Percentiles rank a stretch among this genome's conserved stretches.
These are phyloP conservation scores for Tuber umbilicatum DNA, from an alignment of 495 filamentous ascomycete genomes.

Conservation along the genomic window DNA sequence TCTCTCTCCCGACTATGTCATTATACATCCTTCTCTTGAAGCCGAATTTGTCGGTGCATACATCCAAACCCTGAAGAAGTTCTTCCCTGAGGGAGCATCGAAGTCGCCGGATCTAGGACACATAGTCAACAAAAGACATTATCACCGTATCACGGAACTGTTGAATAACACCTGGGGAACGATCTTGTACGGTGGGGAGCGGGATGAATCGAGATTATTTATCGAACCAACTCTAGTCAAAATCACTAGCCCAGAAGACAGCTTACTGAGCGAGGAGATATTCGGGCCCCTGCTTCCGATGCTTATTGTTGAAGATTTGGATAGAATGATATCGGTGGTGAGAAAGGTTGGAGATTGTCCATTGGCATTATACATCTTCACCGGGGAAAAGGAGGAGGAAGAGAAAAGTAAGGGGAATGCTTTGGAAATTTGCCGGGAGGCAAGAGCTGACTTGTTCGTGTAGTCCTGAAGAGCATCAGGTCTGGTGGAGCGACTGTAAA, in stretches of 20 bases:
- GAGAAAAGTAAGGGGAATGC: slow-evolving; percentile 45
- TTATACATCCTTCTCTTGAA: slow-evolving; percentile 71
- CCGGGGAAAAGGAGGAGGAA: slow-evolving; percentile 65
- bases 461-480: slow-evolving; percentile 20
- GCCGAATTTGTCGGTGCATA: slow-evolving; percentile 67
- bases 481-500: slow-evolving; percentile 78
- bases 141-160: slow-evolving; percentile 78
- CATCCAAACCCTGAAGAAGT: slow-evolving; percentile 48
- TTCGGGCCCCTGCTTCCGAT: slow-evolving; percentile 87
- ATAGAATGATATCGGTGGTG: slow-evolving; percentile 71
- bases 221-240: slow-evolving; percentile 83
- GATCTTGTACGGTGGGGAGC: slow-evolving; percentile 48
- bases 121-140: slow-evolving; percentile 73
- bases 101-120: slow-evolving; percentile 63
- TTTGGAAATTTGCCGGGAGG: background rate
- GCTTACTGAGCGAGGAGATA: slow-evolving; percentile 69
- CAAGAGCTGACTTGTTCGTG: background rate
- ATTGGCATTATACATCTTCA: slow-evolving; percentile 75
- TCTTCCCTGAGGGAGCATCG: slow-evolving; percentile 76
- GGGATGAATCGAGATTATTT: slow-evolving; percentile 54
- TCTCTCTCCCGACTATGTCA: slow-evolving; percentile 74
- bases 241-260: slow-evolving; percentile 48
- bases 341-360: slow-evolving; percentile 67
- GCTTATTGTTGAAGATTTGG: slow-evolving; percentile 63
- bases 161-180: slow-evolving; percentile 73